These are phyloP conservation scores for Dictyostelium firmibasis DNA, from an alignment of 78 protist species.

Conservation along the genomic window DNA sequence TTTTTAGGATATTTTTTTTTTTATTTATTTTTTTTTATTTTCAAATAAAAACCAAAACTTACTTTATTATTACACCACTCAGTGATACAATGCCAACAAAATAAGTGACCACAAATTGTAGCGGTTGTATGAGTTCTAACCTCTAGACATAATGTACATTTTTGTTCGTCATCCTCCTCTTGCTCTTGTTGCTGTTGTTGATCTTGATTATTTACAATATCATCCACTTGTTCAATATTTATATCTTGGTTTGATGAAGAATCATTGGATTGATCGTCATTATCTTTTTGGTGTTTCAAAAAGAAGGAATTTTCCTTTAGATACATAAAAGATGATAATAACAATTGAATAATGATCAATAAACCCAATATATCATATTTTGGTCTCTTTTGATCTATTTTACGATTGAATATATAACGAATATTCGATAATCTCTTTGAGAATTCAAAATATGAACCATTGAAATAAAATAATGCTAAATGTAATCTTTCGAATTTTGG, in stretches of 20 bases:
- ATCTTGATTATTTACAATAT: neutral
- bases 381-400: conserved; percentile 55
- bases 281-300: neutral
- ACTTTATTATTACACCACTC: conserved; percentile 43
- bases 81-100: conserved; percentile 64
- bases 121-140: conserved; percentile 45
- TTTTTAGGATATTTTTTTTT: no score
- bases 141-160: conserved; percentile 63
- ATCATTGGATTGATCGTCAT: neutral
- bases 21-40: neutral
- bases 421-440: conserved; percentile 59
- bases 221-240: neutral
- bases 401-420: conserved; percentile 54
- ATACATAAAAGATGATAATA: conserved; percentile 21
- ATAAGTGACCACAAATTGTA: conserved; percentile 61
- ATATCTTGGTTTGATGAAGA: neutral
- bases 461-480: conserved; percentile 53
- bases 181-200: no score
- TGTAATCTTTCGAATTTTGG: conserved; percentile 67
- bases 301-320: conserved; percentile 27
- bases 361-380: conserved; percentile 60
- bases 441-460: conserved; percentile 56
- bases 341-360: conserved; percentile 25
- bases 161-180: neutral
- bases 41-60: neutral